Conservation (phyloP, 331 rosid species). For the Malus hybrid region DNA sequence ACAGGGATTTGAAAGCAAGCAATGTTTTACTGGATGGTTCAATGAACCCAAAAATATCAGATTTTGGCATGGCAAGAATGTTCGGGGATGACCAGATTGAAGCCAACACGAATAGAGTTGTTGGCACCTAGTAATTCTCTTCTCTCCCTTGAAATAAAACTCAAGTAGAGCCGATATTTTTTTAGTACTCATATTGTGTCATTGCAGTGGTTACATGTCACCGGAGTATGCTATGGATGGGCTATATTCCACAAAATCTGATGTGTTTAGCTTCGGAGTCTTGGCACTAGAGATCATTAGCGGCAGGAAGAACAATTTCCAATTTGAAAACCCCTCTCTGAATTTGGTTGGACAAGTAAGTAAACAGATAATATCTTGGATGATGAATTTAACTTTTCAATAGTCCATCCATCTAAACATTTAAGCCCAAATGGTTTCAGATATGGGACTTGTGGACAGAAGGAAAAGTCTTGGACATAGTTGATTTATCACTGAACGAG, state of each 20-base stretch:
- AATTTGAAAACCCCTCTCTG: not conserved
- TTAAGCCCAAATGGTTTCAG: not conserved
- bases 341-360: conserved; percentile 40
- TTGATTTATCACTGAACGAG: conserved; percentile 4
- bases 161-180: not conserved
- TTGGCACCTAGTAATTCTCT: conserved; percentile 29
- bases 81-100: conserved; percentile 28
- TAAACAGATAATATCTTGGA: not conserved
- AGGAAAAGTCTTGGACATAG: not conserved
- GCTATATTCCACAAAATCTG: conserved; percentile 45
- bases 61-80: conserved; percentile 36
- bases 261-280: conserved; percentile 56
- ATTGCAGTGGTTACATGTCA: conserved; percentile 50
- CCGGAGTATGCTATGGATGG: conserved; percentile 63
- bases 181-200: not conserved
- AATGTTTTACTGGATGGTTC: conserved; percentile 26
- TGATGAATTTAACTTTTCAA: fast-evolving
- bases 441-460: conserved; percentile 1
- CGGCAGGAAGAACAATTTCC: conserved; percentile 31
- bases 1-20: conserved; percentile 32
- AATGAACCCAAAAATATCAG: conserved; percentile 32
- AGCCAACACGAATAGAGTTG: conserved; percentile 28
- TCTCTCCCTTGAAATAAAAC: not conserved
- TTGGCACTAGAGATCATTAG: conserved; percentile 33
- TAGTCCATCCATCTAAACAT: not conserved